Evolutionary conservation across 2,329 filamentous ascomycete genomes (phyloP), one percentile per base, ranked within the genome.

Genomic region (Xylaria sp.): DNA sequence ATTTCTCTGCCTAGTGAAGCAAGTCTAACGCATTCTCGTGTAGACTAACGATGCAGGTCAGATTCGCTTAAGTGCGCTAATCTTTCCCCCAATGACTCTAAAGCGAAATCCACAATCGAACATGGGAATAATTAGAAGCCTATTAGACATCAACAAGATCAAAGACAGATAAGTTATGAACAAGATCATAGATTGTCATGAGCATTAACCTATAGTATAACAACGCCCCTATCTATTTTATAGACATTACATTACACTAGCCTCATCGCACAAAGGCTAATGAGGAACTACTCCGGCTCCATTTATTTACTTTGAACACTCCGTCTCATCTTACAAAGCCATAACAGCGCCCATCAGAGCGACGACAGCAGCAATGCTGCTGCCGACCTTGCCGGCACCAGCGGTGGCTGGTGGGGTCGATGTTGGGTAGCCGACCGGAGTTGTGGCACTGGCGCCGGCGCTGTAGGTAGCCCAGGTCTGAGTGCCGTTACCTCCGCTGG

Each of bases 351-450:
- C 74, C 41, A 70, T 61, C 32, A 73, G 20, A 60, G 74, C 76
- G 9, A 77, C 18, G 20, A 66, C 67, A 28, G 72, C 73, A 50
- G 69, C 74, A 20, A 73, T 41, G 58, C 75, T 73, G 64, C 72
- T 72, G 55, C 70, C 70, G 20, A 76, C 53, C 71, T 75, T 76
- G 23, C 66, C 69, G 9, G 72, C 75, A 59, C 73, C 76, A 15
- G 72, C 70, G 12, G 57, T 65, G 6, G 41, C 58, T 6, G 53
- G 48, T 7, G 60, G 60, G 25, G 63, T 66, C 3, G 43, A 36
- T 1, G 63, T 65, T 7, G 67, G 66, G 41, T 65, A 67, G 43
- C 65, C 41, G n/a, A 43, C 60, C 0, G 67, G 43, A 2, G 20
- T 10, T 7, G 50, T 64, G 32, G 43, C 20, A n/a, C 46, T 58